Conservation (phyloP, 2,329 filamentous ascomycete species). For the Colletotrichum australisinense region DNA sequence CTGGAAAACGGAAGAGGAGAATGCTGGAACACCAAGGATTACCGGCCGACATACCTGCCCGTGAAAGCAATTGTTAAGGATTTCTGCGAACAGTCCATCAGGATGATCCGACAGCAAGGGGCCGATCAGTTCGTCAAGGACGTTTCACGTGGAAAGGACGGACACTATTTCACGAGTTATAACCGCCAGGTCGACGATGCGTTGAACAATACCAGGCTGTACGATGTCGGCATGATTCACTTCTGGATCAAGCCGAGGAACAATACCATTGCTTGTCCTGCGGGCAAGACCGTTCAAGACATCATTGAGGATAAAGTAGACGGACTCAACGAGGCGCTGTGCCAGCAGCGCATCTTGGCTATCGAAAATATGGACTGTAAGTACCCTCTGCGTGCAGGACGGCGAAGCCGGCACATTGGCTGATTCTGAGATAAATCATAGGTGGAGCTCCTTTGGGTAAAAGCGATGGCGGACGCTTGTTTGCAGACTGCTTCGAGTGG, state of each 20-base stretch:
- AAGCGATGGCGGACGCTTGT: conserved; percentile 3
- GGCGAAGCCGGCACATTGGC: neutral
- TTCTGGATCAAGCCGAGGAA: conserved; percentile 21
- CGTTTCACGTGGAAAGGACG: neutral
- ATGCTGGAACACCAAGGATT: conserved; percentile 9
- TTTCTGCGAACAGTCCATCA: conserved; percentile 14
- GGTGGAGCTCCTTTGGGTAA: neutral
- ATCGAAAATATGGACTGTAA: conserved; percentile 16
- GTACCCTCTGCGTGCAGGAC: neutral
- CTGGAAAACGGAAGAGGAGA: conserved; percentile 14
- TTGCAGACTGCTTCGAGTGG: conserved; percentile 31
- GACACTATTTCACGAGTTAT: conserved; percentile 27
- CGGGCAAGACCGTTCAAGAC: neutral
- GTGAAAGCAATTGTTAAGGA: neutral
- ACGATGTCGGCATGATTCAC: conserved; percentile 19
- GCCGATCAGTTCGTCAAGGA: neutral
- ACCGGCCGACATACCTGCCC: conserved; percentile 11
- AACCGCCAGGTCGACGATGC: conserved; percentile 4
- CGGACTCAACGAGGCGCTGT: neutral
- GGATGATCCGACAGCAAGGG: neutral
- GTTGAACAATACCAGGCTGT: neutral
- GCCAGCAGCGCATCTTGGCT: neutral
- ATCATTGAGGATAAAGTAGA: neutral
- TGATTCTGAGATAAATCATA: neutral
- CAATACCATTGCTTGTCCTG: neutral